Base-by-base conservation (phyloP, 2,329 filamentous ascomycete species). In the Biscogniauxia marginata region DNA sequence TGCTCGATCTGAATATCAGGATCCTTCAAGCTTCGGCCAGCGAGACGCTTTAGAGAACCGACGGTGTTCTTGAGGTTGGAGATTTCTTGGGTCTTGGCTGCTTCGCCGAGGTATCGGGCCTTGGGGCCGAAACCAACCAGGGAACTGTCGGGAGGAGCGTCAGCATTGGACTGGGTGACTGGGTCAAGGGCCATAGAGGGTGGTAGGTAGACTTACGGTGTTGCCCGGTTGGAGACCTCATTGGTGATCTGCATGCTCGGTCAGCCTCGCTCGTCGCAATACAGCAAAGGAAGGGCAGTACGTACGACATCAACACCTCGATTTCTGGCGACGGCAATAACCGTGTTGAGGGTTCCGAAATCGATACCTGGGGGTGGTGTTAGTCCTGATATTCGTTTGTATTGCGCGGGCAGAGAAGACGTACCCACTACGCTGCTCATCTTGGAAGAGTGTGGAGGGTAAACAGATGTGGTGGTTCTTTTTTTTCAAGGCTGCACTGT, bases 1-100 rank as follows among this genome's bases (percentile, higher is more conserved):
- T 96, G 90, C 84, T 99, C 95, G 72, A 95, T 84, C 77, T 92
- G 84, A 62, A 96, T 83, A 83, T 99, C 95, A 72, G 95, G 92
- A 73, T 99, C 95, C 74, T 83, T 88, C 77, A 93, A 84, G 61
- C 84, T 82, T 73, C 95, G 91, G 72, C 95, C 95, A 71, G 89
- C 89, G 67, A 99, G 87, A 71, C 95, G 91, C 81, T 96, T 96
- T 70, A 99, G 84, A 65, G 86, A 93, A 75, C 86, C 83, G 78
- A 99, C 90, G 66, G 95, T 99, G 84, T 99, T 99, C 83, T 98
- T 99, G 71, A 98, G 86, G 83, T 99, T 99, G 72, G 93, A 96
- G 74, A 96, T 96, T 79, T 99, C 95, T 80, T 97, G 93, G 66
- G 93, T 98, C 86, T 98, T 98, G 67, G 95, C 95, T 56, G 90